phyloP scores from a whole-genome alignment of 2,329 filamentous ascomycete species.

The Ophioceras dolichostomum region DNA sequence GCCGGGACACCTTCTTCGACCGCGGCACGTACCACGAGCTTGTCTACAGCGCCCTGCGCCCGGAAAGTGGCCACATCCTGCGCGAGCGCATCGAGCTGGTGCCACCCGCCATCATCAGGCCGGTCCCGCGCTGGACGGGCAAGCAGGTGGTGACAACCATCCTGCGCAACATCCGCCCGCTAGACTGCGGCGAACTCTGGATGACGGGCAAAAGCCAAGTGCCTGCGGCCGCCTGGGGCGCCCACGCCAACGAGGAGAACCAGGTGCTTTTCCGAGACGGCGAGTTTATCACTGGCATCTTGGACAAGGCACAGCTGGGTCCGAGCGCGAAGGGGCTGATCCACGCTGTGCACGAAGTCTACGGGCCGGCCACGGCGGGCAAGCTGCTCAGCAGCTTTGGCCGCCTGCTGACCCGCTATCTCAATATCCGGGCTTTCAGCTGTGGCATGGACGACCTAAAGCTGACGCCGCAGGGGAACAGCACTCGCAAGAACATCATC shows the following conservation, averaged over 20 bases:
- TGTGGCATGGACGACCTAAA: constrained; percentile 95
- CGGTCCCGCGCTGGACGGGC: constrained; percentile 76
- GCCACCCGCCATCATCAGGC: constrained; percentile 71
- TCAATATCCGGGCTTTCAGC: constrained; percentile 90
- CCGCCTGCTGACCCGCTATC: constrained; percentile 73
- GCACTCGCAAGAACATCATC: constrained; percentile 55
- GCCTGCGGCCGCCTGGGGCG: constrained; percentile 67
- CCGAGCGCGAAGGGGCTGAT: constrained; percentile 78
- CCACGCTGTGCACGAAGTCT: constrained; percentile 86
- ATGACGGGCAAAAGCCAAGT: constrained; percentile 72
- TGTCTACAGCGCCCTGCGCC: constrained; percentile 80
- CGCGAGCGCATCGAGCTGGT: constrained; percentile 73
- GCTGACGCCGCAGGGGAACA: constrained; percentile 70
- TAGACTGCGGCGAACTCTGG: constrained; percentile 62
- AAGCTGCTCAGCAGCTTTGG: constrained; percentile 83
- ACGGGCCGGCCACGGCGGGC: constrained; percentile 77
- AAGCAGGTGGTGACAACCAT: constrained; percentile 94
- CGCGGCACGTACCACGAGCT: constrained; percentile 84
- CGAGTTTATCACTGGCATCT: constrained; percentile 77
- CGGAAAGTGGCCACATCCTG: constrained; percentile 80
- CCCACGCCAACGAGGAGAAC: constrained; percentile 58
- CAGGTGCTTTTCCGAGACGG: constrained; percentile 74
- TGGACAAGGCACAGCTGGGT: constrained; percentile 93
- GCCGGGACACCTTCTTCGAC: constrained; percentile 81
- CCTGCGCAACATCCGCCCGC: constrained; percentile 79